phyloP scores from a whole-genome alignment of 495 filamentous ascomycete genomes.

The Cryomyces antarcticus region DNA sequence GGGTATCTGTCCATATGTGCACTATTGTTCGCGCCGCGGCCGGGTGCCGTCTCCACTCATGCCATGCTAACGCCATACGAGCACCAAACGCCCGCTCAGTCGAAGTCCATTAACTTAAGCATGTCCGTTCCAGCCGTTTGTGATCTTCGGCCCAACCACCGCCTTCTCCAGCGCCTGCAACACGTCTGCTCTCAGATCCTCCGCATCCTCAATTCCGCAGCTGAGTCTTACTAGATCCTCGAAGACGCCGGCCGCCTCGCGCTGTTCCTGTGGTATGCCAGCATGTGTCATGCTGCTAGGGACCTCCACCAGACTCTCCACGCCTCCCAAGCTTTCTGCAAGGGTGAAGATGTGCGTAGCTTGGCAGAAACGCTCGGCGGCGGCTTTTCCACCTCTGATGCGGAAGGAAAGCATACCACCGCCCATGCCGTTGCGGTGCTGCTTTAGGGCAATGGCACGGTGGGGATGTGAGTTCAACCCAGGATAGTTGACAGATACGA shows the following conservation, averaged over 20 bases:
- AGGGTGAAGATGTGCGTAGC: slow-evolving; percentile 76
- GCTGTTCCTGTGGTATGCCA: slow-evolving; percentile 74
- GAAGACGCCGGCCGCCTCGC: slow-evolving; percentile 84
- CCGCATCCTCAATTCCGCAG: slow-evolving; percentile 81
- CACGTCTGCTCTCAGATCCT: slow-evolving; percentile 70
- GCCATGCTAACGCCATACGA: too few species aligned
- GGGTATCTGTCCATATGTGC: too few species aligned
- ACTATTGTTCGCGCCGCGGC: too few species aligned
- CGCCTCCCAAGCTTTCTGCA: slow-evolving; percentile 80
- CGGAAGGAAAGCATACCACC: slow-evolving; percentile 97
- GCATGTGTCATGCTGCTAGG: slow-evolving; percentile 91
- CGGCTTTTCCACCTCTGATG: slow-evolving; percentile 67
- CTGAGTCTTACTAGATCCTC: slow-evolving; percentile 91
- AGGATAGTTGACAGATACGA: slow-evolving; percentile 85
- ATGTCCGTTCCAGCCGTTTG: slow-evolving; percentile 6
- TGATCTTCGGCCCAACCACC: slow-evolving; percentile 29
- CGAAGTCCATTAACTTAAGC: too few species aligned
- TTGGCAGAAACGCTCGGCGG: slow-evolving; percentile 84
- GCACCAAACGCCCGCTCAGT: too few species aligned
- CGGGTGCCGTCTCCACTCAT: too few species aligned
- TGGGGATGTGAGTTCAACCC: slow-evolving; percentile 75
- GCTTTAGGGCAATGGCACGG: slow-evolving; percentile 61
- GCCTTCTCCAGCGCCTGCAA: slow-evolving; percentile 65
- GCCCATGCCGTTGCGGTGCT: slow-evolving; percentile 87
- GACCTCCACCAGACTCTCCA: slow-evolving; percentile 82